Percentiles rank a stretch among this genome's conserved stretches.
Conservation (phyloP, 768 basidiomycete species). For the Macrolepiota albuminosa region DNA sequence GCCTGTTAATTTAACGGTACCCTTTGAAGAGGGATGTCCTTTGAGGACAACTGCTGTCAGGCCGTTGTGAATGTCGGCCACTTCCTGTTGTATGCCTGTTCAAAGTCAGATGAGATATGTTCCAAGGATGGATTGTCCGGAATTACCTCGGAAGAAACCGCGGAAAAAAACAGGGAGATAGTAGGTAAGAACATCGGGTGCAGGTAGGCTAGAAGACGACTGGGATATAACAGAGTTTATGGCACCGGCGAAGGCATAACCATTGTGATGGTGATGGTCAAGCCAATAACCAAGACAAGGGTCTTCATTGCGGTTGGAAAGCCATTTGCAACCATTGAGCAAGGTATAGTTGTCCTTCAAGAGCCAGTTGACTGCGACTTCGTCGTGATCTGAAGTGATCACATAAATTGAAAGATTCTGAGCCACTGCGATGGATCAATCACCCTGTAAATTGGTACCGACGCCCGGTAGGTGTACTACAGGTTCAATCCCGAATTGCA, state of each 20-base stretch:
- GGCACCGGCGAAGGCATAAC: constrained; percentile 22
- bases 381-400: constrained; percentile 24
- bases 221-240: constrained; percentile 19
- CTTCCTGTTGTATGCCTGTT: background rate
- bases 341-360: constrained; percentile 25
- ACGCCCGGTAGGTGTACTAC: constrained; percentile 28
- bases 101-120: background rate
- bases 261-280: constrained; percentile 17
- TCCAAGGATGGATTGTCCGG: background rate
- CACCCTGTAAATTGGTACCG: constrained; percentile 32
- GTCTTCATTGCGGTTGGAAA: constrained; percentile 22
- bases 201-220: constrained; percentile 16
- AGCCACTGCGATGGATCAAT: background rate
- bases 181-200: constrained; percentile 25
- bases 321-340: constrained; percentile 21
- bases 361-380: constrained; percentile 24
- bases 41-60: constrained; percentile 23
- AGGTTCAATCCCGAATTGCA: constrained; percentile 20
- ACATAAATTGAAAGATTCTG: background rate
- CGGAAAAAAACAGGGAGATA: constrained; percentile 20
- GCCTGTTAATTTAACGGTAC: constrained; percentile 25
- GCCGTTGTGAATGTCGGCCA: constrained; percentile 18
- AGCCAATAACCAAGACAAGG: constrained; percentile 26
- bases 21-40: constrained; percentile 24
- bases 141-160: constrained; percentile 24